Evolutionary conservation across 768 basidiomycete genomes (phyloP).

Genomic region (Omphalotus guepiniiformis): DNA sequence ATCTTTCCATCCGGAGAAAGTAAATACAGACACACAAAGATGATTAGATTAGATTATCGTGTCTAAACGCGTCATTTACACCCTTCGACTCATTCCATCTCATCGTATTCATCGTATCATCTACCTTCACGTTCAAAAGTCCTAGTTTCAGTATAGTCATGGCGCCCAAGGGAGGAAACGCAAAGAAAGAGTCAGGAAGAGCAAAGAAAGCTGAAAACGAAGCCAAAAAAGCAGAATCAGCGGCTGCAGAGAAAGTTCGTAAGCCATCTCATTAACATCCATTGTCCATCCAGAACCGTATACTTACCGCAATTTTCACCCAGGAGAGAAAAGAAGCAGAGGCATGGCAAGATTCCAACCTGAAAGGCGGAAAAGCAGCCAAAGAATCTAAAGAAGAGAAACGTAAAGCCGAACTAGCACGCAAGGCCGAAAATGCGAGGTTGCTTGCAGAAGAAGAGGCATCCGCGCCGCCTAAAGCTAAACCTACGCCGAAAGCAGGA

Average conservation of each 20-base stretch:
- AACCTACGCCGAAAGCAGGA: constrained; percentile 60
- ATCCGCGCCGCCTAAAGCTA: constrained; percentile 48
- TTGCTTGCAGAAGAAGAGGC: constrained; percentile 89
- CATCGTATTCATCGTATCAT: neutral
- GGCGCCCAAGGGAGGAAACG: constrained; percentile 85
- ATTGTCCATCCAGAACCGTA: neutral
- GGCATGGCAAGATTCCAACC: constrained; percentile 60
- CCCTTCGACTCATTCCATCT: neutral
- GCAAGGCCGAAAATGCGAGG: constrained; percentile 83
- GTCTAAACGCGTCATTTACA: neutral
- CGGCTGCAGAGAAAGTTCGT: constrained; percentile 55
- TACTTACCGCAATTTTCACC: constrained; percentile 1
- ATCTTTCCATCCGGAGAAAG: too few species aligned
- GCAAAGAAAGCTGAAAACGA: constrained; percentile 94
- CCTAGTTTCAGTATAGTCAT: constrained; percentile 31
- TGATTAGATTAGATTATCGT: constrained; percentile 1
- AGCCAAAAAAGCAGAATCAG: constrained; percentile 67
- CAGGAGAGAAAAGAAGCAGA: constrained; percentile 73
- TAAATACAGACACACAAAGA: too few species aligned
- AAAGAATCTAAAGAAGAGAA: constrained; percentile 79
- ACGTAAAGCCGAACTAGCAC: constrained; percentile 72
- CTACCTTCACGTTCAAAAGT: neutral
- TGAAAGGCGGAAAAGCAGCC: constrained; percentile 54
- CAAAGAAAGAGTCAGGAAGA: constrained; percentile 88
- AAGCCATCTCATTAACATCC: too few species aligned